phyloP scores from a whole-genome alignment of 306 rosid species.

The Casuarina glauca region DNA sequence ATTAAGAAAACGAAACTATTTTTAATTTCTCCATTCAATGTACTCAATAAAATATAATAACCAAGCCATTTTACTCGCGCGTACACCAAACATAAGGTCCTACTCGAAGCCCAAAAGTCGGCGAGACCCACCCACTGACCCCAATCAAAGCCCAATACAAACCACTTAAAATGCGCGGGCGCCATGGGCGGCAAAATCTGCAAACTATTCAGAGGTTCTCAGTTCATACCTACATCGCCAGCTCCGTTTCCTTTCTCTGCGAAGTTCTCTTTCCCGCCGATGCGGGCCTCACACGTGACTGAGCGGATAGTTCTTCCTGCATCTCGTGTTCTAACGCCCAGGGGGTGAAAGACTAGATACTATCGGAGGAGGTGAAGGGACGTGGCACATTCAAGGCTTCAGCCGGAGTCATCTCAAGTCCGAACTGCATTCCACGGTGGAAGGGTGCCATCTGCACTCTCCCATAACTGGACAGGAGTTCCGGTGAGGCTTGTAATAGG shows the following conservation, averaged over 20 bases:
- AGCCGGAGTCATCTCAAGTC: no score
- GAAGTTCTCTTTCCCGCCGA: not conserved
- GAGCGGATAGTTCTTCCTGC: not conserved
- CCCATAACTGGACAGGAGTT: no score
- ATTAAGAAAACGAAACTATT: no score
- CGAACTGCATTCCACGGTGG: no score
- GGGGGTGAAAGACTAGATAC: not conserved
- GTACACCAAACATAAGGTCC: not conserved
- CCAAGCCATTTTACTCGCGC: no score
- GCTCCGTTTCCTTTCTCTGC: not conserved
- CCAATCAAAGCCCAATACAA: not conserved
- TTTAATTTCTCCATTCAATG: no score
- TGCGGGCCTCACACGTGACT: not conserved
- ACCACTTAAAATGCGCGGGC: constrained; percentile 11
- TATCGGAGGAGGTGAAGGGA: no score
- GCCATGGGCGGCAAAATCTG: constrained; percentile 29
- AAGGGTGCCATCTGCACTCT: no score
- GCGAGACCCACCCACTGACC: not conserved
- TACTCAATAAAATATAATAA: no score
- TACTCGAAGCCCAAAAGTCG: not conserved
- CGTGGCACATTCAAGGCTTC: no score
- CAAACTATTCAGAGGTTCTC: not conserved
- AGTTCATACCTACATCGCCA: not conserved
- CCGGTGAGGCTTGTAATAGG: no score
- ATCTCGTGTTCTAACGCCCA: not conserved